A percentile compares a stretch with the other conserved stretches of the same genome.
These are phyloP conservation scores for Nymphaea colorata DNA, from an alignment of 164 flowering plant species.

Conservation along the genomic window DNA sequence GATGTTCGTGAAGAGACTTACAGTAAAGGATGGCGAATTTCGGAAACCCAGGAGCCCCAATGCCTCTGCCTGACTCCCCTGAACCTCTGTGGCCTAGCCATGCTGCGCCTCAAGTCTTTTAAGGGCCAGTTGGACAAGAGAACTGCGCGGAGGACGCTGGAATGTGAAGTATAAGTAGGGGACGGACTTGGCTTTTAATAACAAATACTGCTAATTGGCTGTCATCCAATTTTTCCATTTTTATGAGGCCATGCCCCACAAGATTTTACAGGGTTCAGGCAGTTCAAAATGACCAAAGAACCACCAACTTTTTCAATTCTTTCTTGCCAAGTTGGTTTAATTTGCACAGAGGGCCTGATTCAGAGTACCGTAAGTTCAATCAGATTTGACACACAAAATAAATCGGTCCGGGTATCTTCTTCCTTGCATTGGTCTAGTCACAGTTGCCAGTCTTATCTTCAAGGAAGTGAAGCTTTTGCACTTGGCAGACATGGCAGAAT, in stretches of 20 bases:
- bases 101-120: slow-evolving; percentile 7
- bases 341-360: not conserved
- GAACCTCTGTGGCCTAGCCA: slow-evolving; percentile 71
- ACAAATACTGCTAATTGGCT: not conserved
- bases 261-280: not conserved
- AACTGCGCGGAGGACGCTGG: not conserved
- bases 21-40: slow-evolving; percentile 80
- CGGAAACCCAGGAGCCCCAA: slow-evolving; percentile 95
- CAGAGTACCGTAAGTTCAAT: not conserved
- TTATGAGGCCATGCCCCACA: not conserved
- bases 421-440: not conserved
- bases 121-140: not conserved
- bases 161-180: not conserved
- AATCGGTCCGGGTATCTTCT: not conserved
- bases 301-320: not conserved
- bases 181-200: not conserved
- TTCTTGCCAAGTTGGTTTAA: not conserved
- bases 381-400: not conserved
- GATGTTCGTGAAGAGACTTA: slow-evolving; percentile 10
- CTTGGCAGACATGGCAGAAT: too few relatives aligned
- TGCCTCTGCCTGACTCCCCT: slow-evolving; percentile 85
- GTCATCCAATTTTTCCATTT: not conserved
- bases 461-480: too few relatives aligned
- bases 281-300: not conserved
- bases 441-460: too few relatives aligned